Evolutionary conservation across 148 eudicot species (phyloP).

Genomic region (Spergularia marina): DNA sequence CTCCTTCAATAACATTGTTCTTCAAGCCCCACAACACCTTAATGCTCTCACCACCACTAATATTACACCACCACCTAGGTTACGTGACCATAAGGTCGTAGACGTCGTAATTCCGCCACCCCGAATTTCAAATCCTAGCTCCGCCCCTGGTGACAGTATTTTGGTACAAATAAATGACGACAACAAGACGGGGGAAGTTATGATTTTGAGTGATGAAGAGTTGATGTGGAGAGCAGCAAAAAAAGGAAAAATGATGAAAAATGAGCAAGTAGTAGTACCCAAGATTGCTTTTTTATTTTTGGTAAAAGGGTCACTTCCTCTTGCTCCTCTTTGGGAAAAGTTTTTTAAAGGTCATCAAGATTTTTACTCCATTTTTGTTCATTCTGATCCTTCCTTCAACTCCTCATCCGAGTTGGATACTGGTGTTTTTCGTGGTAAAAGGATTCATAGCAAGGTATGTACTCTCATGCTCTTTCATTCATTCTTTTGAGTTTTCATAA

Average conservation of each 20-base stretch:
- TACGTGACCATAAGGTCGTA: no score
- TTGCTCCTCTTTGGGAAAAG: conserved; percentile 74
- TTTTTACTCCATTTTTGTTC: conserved; percentile 72
- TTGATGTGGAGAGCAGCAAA: conserved; percentile 61
- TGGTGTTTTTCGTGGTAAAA: conserved; percentile 67
- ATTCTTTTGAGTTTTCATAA: not conserved
- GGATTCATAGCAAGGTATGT: conserved; percentile 68
- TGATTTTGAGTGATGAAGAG: conserved; percentile 49
- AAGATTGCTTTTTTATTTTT: conserved; percentile 88
- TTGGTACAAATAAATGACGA: not conserved
- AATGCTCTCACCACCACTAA: not conserved
- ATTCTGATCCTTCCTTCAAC: conserved; percentile 49
- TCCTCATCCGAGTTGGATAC: conserved; percentile 26
- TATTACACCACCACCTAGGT: not conserved
- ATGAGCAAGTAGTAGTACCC: conserved; percentile 33
- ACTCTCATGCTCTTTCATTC: not conserved
- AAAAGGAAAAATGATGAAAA: conserved; percentile 31
- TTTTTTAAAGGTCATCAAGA: conserved; percentile 70
- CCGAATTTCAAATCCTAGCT: no score
- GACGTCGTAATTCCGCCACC: no score
- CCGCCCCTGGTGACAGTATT: not conserved
- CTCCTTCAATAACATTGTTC: not conserved
- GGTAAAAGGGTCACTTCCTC: conserved; percentile 52
- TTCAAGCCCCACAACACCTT: conserved; percentile 16
- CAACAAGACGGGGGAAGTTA: not conserved